Evolutionary conservation across 176 grass and related monocot genomes (phyloP).

Genomic region (Thinopyrum elongatum): DNA sequence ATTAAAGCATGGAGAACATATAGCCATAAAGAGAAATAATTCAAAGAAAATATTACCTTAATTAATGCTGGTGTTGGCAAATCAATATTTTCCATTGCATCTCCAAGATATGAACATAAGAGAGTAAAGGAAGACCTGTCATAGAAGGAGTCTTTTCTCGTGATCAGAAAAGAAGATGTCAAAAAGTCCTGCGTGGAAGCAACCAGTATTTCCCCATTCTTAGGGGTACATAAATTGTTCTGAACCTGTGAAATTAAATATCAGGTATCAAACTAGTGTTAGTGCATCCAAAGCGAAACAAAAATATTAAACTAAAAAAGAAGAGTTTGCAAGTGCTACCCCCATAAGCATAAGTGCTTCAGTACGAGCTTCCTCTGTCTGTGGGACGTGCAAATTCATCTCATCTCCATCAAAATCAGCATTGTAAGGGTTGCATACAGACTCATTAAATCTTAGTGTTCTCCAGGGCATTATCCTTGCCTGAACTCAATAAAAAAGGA

Average conservation of each 20-base stretch:
- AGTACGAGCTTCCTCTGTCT: conserved; percentile 98
- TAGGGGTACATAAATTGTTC: conserved; percentile 98
- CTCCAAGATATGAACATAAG: conserved; percentile 92
- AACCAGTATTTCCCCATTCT: conserved; percentile 95
- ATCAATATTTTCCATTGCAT: conserved; percentile 92
- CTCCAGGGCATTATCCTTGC: conserved; percentile 98
- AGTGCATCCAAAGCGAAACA: conserved; percentile 12
- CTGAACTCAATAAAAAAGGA: conserved; percentile 45
- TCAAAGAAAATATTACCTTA: conserved; percentile 52
- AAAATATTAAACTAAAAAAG: conserved; percentile 27
- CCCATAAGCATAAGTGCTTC: conserved; percentile 99
- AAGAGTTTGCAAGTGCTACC: conserved; percentile 55
- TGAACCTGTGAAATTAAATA: conserved; percentile 71
- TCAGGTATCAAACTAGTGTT: background rate
- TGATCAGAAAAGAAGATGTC: conserved; percentile 95
- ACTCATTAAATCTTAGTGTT: conserved; percentile 98
- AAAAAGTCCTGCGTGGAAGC: conserved; percentile 98
- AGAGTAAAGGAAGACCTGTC: conserved; percentile 80
- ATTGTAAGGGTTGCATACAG: conserved; percentile 98
- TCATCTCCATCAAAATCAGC: conserved; percentile 99
- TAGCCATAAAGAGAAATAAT: background rate
- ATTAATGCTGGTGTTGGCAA: conserved; percentile 84
- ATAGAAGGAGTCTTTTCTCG: conserved; percentile 93
- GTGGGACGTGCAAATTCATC: conserved; percentile 98
- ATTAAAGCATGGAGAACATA: conserved; percentile 20